Base-by-base conservation (phyloP, 139 green algal species). In the Ostreobium quekettii region DNA sequence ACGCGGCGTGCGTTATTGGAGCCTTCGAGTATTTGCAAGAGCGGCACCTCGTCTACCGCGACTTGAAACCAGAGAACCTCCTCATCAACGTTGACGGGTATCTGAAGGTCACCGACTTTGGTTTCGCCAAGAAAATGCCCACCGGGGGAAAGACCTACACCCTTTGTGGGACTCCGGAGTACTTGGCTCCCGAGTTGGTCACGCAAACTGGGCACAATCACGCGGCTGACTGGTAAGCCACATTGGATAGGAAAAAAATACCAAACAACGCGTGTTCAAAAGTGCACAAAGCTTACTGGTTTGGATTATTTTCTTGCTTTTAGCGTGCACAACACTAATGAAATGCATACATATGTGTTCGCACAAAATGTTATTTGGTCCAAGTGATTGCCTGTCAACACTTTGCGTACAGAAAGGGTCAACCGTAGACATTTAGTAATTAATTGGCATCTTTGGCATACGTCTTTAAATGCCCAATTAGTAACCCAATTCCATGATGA, bases 151-250 rank as follows among this genome's bases (percentile, higher is more conserved):
- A 89, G 81, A 92, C 87, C 1, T 92, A 87, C 82, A 98, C 91
- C 24, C 83, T 97, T 71, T 97, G 90, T 66, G 93, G 93, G 39
- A 97, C 91, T 0, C 91, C 91, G 5, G 91, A 98, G 73, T 98
- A 97, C 82, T 77, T 98, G 59, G 90, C 93, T 0, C 91, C 93
- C 11, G 92, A 97, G 81, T 78, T 95, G 26, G 78, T 96, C 60
- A 82, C 84, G 28, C 84, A 80, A 66, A 73, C 78, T 35, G 91
- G 91, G 6, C 88, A 96, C 73, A 82, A 76, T 26, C 47, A 60
- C 26, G 77, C 85, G 3, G 92, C 93, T 32, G 92, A 98, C 80
- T 97, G 91, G 91, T 93, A 69, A 64, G 82, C 46, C 24, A 33
- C 2, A 56, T 24, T 7, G 4, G 32, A 24, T 31, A 68, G 24